Conservation (phyloP, 495 filamentous ascomycete species). For the Penicillium steckii region DNA sequence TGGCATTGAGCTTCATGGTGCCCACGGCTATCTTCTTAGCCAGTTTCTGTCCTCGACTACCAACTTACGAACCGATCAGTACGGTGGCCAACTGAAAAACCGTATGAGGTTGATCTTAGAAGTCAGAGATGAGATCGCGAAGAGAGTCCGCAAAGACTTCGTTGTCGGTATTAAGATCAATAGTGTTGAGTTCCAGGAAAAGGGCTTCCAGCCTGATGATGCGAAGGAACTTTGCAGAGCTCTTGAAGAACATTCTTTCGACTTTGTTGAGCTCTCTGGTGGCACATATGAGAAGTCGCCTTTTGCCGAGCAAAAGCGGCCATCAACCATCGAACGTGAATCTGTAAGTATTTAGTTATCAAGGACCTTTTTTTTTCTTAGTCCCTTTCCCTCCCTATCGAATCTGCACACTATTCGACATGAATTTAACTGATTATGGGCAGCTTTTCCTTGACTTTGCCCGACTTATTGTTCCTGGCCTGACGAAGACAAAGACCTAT, state of each 20-base stretch:
- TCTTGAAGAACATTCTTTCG: constrained; percentile 55
- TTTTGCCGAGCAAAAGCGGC: constrained; percentile 48
- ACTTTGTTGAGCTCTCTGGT: constrained; percentile 64
- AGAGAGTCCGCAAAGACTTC: constrained; percentile 47
- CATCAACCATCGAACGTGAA: constrained; percentile 57
- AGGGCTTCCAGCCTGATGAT: constrained; percentile 57
- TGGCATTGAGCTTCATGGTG: constrained; percentile 57
- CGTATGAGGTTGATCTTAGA: constrained; percentile 52
- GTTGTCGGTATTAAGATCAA: constrained; percentile 67
- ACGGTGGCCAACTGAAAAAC: constrained; percentile 54
- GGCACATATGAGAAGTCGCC: constrained; percentile 57
- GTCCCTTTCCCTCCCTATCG: neutral
- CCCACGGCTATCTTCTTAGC: constrained; percentile 62
- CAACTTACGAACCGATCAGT: constrained; percentile 58
- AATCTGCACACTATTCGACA: too few relatives aligned
- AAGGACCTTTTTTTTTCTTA: neutral
- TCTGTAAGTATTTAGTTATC: constrained; percentile 21
- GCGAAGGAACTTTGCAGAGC: constrained; percentile 51
- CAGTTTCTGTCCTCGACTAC: constrained; percentile 59
- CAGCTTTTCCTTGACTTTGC: constrained; percentile 66
- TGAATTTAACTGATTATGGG: neutral
- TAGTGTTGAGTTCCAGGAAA: constrained; percentile 64
- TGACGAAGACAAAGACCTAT: constrained; percentile 54
- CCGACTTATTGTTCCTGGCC: constrained; percentile 52
- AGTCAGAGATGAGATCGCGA: constrained; percentile 33